Evolutionary conservation across 129 eudicot species (phyloP), one percentile per base, ranked within the genome.

Genomic region (Rutidosis leptorrhynchoides): DNA sequence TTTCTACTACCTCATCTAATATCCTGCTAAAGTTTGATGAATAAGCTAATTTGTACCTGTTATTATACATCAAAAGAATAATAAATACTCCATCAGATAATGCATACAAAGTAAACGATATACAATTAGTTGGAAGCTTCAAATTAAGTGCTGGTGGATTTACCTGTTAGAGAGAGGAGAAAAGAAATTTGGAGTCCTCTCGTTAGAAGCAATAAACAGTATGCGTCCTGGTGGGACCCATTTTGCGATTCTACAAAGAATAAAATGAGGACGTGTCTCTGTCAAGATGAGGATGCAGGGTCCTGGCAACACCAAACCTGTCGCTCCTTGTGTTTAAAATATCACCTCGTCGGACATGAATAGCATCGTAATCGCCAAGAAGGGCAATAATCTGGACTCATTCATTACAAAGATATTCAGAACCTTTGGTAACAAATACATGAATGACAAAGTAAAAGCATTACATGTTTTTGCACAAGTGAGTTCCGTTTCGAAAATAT

Each of bases 311-410:
- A 25, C 98, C 96, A 67, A 79, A 82, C 29, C 98, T 77, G 79
- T 93, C 98, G 75, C 85, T 93, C 63, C 96, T 86, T 11, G 95
- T 93, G 71, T 93, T 93, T 40, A 93, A 43, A 57, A 69, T 84
- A 80, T 93, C 98, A 57, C 98, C 98, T 56, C 98, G 82, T 17
- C 98, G 95, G 53, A 93, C 98, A 84, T 93, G 98, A 1, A 93
- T 82, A 24, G 96, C 98, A 77, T 85, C 96, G 62, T 93, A 93
- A 59, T 88, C 96, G 69, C 96, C 98, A 57, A 93, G 95, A 71
- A 73, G 83, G 21, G 79, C 73, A 81, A 76, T 89, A 46, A 93
- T 86, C 98, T 93, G 81, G n/a, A n/a, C n/a, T n/a, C n/a, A n/a
- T n/a, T n/a, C 11, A 69, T 33, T 22, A 75, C 15, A 67, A 46